Percentiles rank a stretch among this genome's conserved stretches.
These are phyloP conservation scores for Acer yangbiense DNA, from an alignment of 345 rosid genomes.

Conservation along the genomic window DNA sequence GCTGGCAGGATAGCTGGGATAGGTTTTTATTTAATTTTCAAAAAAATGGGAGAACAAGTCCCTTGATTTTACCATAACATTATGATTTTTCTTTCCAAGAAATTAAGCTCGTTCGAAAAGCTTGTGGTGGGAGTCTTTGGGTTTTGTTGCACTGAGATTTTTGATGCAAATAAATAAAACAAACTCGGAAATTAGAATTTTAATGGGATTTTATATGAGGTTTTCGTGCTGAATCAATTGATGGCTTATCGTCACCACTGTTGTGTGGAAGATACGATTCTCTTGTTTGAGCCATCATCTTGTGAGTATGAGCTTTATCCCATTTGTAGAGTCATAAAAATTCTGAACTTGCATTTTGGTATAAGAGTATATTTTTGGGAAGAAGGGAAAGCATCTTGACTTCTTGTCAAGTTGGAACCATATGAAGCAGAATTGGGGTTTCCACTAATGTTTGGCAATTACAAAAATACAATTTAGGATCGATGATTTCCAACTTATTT, in stretches of 20 bases:
- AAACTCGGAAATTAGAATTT: neutral
- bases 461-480: neutral
- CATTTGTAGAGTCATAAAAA: neutral
- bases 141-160: neutral
- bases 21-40: neutral
- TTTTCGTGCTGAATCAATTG: neutral
- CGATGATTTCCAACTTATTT: neutral
- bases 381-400: neutral
- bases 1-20: neutral
- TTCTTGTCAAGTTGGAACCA: neutral
- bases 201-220: neutral
- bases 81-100: neutral
- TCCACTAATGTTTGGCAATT: neutral
- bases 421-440: neutral
- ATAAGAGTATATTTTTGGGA: neutral
- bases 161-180: neutral
- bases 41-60: neutral
- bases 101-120: neutral
- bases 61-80: neutral
- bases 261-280: neutral
- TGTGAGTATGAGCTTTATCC: neutral
- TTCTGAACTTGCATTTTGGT: neutral
- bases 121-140: neutral
- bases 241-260: neutral
- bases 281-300: neutral